Evolutionary conservation across 2,329 filamentous ascomycete species (phyloP).

Genomic region (Microsporum audouinii): DNA sequence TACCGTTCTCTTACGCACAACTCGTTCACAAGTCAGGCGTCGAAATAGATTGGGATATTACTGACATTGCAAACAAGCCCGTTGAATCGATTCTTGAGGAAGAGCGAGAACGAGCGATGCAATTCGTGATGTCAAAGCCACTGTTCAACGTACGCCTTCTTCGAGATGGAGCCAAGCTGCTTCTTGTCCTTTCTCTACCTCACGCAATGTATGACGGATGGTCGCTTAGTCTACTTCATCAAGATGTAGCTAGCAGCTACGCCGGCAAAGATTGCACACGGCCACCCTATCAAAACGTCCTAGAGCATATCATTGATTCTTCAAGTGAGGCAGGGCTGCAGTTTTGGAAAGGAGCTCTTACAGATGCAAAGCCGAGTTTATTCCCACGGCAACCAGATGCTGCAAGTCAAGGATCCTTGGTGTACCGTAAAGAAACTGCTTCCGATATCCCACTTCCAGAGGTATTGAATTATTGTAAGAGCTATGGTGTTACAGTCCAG

Average conservation of each 20-base stretch:
- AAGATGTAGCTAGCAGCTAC: constrained; percentile 59
- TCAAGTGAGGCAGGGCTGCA: constrained; percentile 33
- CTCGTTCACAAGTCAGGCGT: constrained; percentile 31
- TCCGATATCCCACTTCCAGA: constrained; percentile 27
- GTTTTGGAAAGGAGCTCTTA: constrained; percentile 65
- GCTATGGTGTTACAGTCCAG: constrained; percentile 59
- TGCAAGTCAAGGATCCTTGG: constrained; percentile 5
- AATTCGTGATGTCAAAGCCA: constrained; percentile 18
- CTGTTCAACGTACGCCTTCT: constrained; percentile 29
- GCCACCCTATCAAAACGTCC: constrained; percentile 41
- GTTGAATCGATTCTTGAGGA: constrained; percentile 19
- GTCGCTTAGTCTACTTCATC: constrained; percentile 64
- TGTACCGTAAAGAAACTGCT: constrained; percentile 22
- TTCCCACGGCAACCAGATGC: constrained; percentile 29
- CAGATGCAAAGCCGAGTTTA: constrained; percentile 34
- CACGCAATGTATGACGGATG: constrained; percentile 87
- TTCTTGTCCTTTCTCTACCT: constrained; percentile 58
- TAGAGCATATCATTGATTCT: constrained; percentile 44
- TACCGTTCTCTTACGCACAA: constrained; percentile 48
- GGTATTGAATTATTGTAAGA: constrained; percentile 52
- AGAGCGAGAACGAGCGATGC: constrained; percentile 12
- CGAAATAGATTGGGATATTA: constrained; percentile 27
- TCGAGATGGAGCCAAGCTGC: constrained; percentile 24
- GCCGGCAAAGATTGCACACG: constrained; percentile 32
- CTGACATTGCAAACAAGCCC: constrained; percentile 14